A percentile compares a stretch with the other conserved stretches of the same genome.
These are phyloP conservation scores for Eutypella sp. DNA, from an alignment of 2,329 filamentous ascomycete species.

Conservation along the genomic window DNA sequence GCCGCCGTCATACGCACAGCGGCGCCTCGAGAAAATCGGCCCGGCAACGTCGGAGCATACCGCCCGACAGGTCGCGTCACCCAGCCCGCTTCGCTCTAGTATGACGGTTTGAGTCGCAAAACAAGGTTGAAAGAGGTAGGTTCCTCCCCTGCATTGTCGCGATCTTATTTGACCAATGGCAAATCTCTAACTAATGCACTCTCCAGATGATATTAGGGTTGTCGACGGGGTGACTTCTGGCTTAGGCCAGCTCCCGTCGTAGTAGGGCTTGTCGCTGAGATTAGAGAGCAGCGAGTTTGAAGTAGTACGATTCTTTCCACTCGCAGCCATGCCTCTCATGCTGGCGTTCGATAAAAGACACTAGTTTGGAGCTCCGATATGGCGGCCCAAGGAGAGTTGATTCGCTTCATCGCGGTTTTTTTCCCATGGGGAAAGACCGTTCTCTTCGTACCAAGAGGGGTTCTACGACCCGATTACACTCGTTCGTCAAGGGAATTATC, in stretches of 20 bases:
- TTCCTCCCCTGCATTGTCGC: too few relatives aligned
- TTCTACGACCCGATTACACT: not conserved
- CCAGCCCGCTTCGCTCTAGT: constrained; percentile 64
- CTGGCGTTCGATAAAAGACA: not conserved
- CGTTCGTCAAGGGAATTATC: too few relatives aligned
- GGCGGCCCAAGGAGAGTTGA: not conserved
- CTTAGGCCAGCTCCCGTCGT: constrained; percentile 13
- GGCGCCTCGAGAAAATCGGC: constrained; percentile 42
- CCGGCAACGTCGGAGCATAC: constrained; percentile 40
- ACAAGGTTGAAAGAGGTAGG: constrained; percentile 25
- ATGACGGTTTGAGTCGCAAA: constrained; percentile 49
- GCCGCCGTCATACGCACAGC: constrained; percentile 34
- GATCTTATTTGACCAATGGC: too few relatives aligned
- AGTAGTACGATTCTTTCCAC: constrained; percentile 2
- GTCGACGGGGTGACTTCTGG: constrained; percentile 11
- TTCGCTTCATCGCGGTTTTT: too few relatives aligned
- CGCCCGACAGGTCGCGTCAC: constrained; percentile 49
- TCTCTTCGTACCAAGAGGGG: too few relatives aligned
- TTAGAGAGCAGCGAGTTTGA: constrained; percentile 9
- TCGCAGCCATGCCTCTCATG: not conserved
- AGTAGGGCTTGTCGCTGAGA: constrained; percentile 12
- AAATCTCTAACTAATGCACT: not conserved
- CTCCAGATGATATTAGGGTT: constrained; percentile 13
- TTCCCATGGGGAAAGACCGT: too few relatives aligned
- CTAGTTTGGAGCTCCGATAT: not conserved